Percentiles rank a stretch among this genome's conserved stretches.
These are phyloP conservation scores for Hypericum androsaemum DNA, from an alignment of 345 rosid genomes.

Conservation along the genomic window DNA sequence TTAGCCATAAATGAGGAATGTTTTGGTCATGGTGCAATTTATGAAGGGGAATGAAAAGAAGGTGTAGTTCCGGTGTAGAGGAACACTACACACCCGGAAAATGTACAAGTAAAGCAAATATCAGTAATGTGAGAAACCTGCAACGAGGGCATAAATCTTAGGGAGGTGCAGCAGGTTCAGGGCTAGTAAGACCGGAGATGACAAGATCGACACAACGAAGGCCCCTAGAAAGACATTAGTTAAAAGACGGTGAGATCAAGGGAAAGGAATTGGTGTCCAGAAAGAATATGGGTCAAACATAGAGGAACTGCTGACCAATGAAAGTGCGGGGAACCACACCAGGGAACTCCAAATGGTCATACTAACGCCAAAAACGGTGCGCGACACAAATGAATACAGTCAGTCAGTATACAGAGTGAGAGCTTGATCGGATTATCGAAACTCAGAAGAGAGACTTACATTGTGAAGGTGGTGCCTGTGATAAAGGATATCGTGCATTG, in stretches of 20 bases:
- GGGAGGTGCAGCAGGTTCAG: conserved; percentile 56
- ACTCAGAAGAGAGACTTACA: conserved; percentile 33
- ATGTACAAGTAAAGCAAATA: too few relatives aligned
- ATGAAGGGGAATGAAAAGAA: conserved; percentile 11
- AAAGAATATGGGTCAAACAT: neutral
- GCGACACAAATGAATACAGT: neutral
- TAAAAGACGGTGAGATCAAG: neutral
- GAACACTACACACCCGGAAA: neutral
- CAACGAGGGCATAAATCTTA: conserved; percentile 56
- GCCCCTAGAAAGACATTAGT: conserved; percentile 41
- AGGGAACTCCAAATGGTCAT: conserved; percentile 94
- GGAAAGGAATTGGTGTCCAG: neutral
- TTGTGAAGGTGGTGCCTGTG: conserved; percentile 52
- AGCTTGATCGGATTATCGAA: too few relatives aligned
- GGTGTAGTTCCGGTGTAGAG: neutral
- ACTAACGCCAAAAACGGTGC: conserved; percentile 29
- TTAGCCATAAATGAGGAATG: neutral
- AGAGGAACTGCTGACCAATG: conserved; percentile 34
- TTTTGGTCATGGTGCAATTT: too few relatives aligned
- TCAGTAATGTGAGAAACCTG: conserved; percentile 30
- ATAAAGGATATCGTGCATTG: conserved; percentile 89
- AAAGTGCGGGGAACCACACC: conserved; percentile 99
- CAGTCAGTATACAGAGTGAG: too few relatives aligned
- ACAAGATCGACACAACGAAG: conserved; percentile 50
- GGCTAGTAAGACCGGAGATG: conserved; percentile 47